These are phyloP conservation scores for Sphaerulina vaccinii DNA, from an alignment of 2,329 filamentous ascomycete genomes.

Conservation along the genomic window DNA sequence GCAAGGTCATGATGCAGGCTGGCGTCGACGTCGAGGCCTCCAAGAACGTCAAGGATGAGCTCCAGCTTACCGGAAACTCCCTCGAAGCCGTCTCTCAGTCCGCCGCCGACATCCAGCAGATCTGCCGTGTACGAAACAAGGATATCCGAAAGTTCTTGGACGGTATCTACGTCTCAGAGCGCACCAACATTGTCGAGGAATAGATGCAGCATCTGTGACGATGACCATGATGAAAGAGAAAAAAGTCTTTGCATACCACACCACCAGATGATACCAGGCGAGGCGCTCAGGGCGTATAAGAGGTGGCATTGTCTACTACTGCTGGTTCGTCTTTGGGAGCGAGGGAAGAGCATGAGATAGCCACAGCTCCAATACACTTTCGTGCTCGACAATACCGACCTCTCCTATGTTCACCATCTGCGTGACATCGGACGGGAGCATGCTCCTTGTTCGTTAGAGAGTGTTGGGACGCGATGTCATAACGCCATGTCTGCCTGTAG, in stretches of 20 bases:
- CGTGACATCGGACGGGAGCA: conserved; percentile 15
- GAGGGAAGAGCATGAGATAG: conserved; percentile 9
- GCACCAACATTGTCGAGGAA: conserved; percentile 72
- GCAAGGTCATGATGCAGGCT: conserved; percentile 80
- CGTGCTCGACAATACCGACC: conserved; percentile 5
- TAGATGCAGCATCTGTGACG: not conserved
- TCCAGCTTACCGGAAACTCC: conserved; percentile 88
- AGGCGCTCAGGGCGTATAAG: conserved; percentile 12
- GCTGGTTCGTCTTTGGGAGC: conserved; percentile 3
- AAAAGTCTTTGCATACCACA: conserved; percentile 7
- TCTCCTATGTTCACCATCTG: conserved; percentile 11
- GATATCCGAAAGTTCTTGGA: conserved; percentile 99
- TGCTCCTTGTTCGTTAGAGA: conserved; percentile 16
- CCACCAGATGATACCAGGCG: conserved; percentile 13
- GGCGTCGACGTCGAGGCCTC: conserved; percentile 91
- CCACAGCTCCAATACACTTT: conserved; percentile 6
- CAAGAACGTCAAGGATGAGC: conserved; percentile 95
- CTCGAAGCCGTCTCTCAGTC: conserved; percentile 97
- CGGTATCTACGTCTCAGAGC: conserved; percentile 99
- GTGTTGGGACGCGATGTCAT: conserved; percentile 8
- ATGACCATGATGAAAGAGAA: not conserved
- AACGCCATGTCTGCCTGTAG: conserved; percentile 1
- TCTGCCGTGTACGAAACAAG: conserved; percentile 99
- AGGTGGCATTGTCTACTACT: not conserved
- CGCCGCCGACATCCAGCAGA: conserved; percentile 98